These are phyloP conservation scores for Polymyxa betae DNA, from an alignment of 208 protist species.

Conservation along the genomic window DNA sequence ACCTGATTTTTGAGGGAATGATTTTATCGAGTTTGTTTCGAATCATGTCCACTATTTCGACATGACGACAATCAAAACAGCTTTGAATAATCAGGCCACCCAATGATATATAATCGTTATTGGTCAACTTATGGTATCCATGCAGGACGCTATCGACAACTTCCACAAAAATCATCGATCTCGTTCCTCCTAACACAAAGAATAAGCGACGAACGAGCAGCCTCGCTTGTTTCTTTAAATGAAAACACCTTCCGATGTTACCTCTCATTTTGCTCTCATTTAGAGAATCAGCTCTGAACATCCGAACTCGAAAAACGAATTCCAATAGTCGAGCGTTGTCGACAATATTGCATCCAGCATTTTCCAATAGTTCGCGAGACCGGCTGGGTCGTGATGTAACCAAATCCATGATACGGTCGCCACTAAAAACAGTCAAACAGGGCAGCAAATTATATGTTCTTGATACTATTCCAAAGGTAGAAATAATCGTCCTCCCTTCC, in stretches of 20 bases:
- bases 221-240: background rate
- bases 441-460: background rate
- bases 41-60: background rate
- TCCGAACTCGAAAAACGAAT: background rate
- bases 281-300: background rate
- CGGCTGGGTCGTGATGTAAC: background rate
- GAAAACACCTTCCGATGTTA: background rate
- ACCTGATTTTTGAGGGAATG: background rate
- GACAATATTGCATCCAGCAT: background rate
- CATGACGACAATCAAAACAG: background rate
- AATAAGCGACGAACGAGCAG: too few relatives aligned
- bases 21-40: background rate
- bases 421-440: background rate
- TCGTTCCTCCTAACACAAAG: background rate
- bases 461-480: background rate
- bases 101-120: background rate
- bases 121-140: background rate
- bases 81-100: background rate
- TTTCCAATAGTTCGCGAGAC: too few relatives aligned
- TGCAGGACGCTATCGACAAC: background rate
- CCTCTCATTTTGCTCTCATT: background rate
- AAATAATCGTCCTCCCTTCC: background rate
- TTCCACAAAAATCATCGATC: background rate
- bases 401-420: background rate
- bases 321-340: background rate